Conservation (phyloP, 352 stramenopile species). For the Pythium rhizo-oryzae region DNA sequence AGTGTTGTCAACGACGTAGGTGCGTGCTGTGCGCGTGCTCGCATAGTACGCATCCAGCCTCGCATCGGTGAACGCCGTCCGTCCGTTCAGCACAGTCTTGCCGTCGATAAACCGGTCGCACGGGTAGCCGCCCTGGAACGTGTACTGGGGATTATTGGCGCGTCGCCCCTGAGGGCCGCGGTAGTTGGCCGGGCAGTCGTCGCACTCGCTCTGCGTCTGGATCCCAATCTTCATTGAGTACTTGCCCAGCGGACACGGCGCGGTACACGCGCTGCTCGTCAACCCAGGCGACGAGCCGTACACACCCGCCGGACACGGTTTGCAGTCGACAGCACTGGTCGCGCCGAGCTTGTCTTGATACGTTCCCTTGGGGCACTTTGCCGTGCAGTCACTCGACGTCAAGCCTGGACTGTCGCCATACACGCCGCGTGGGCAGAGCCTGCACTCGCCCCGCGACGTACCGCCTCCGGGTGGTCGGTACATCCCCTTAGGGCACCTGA, state of each 20-base stretch:
- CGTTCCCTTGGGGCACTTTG: conserved; percentile 72
- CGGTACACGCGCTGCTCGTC: conserved; percentile 56
- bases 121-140: conserved; percentile 52
- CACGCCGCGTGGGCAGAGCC: conserved; percentile 70
- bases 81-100: conserved; percentile 46
- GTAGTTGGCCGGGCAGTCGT: conserved; percentile 60
- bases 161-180: conserved; percentile 60
- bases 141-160: conserved; percentile 48
- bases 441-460: conserved; percentile 58
- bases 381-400: conserved; percentile 61
- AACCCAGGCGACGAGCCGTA: conserved; percentile 60
- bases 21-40: conserved; percentile 26
- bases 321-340: conserved; percentile 67
- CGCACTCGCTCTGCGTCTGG: conserved; percentile 57
- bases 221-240: conserved; percentile 66
- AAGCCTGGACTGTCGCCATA: conserved; percentile 72
- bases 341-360: conserved; percentile 65
- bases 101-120: conserved; percentile 62
- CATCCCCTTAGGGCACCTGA: conserved; percentile 63
- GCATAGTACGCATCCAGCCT: conserved; percentile 40
- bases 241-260: conserved; percentile 65
- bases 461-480: conserved; percentile 55
- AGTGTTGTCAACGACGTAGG: conserved; percentile 34
- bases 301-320: conserved; percentile 61
- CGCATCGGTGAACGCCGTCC: conserved; percentile 36